These are phyloP conservation scores for Pseudozyma sp. DNA, from an alignment of 1,284 basidiomycete genomes.

Conservation along the genomic window DNA sequence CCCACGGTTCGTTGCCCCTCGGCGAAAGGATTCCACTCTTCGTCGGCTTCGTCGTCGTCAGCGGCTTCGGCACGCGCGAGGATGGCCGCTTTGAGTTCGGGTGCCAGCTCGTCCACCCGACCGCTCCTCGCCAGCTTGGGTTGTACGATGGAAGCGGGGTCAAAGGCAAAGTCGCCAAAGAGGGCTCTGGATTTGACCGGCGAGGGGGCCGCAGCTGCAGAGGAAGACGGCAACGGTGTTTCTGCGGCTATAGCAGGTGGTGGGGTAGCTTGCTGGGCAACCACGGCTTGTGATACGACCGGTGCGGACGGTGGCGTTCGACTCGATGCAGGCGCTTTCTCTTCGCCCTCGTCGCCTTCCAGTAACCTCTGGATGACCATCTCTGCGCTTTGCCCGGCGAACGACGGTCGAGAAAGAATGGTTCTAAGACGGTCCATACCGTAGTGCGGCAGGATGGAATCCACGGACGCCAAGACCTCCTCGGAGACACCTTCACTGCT, in stretches of 20 bases:
- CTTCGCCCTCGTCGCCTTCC: conserved; percentile 41
- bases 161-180: conserved; percentile 42
- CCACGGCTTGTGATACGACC: background rate
- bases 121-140: conserved; percentile 16
- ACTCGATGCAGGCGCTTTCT: background rate
- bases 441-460: conserved; percentile 48
- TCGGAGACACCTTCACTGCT: conserved; percentile 10
- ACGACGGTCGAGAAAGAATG: conserved; percentile 34
- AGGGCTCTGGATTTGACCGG: conserved; percentile 42
- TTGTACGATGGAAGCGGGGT: conserved; percentile 23
- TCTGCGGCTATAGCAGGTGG: background rate
- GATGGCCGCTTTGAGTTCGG: conserved; percentile 51
- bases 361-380: conserved; percentile 45
- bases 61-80: conserved; percentile 50
- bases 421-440: conserved; percentile 26
- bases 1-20: conserved; percentile 33
- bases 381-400: conserved; percentile 36
- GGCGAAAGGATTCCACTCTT: conserved; percentile 53
- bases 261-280: background rate
- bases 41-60: conserved; percentile 47
- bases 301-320: background rate
- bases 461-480: conserved; percentile 31
- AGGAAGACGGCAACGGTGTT: conserved; percentile 2
- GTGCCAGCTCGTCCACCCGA: conserved; percentile 32
- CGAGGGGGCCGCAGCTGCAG: conserved; percentile 12